Base-by-base conservation (phyloP, 2,329 filamentous ascomycete species). In the Aspergillus arachidicola region DNA sequence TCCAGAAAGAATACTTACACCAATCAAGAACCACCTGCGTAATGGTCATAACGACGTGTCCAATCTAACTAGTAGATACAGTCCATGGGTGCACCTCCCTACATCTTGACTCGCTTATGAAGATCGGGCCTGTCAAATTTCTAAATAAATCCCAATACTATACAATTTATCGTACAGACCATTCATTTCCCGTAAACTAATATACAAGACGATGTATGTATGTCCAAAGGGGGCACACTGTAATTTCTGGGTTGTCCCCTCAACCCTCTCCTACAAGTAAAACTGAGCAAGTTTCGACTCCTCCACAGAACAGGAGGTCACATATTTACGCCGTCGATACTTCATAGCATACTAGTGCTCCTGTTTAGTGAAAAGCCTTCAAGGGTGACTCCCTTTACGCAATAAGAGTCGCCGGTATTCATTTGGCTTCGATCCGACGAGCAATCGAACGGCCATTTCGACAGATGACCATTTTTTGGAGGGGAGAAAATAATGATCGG, bases 191-290 rank as follows among this genome's bases (percentile, higher is more conserved):
- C 28, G 28, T 51, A 51, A 51, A 36, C 28, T 46, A 36, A 58
- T 58, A 38, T 58, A 46, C 32, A 48, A 58, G 43, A 46, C 32
- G 55, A 50, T 58, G 43, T 46, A 46, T 46, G 43, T 26, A 46
- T 57, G 23, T 46, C 54, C 41, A 30, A 6, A 30, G 16, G 46
- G 26, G 46, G 46, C 46, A 28, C 26, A n/a, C 46, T n/a, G 26
- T 30, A 28, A 26, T 50, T 46, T 23, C 43, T 5, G 3, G 21
- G 6, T 14, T 48, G 21, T 48, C 45, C 12, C 21, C 23, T 48
- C 45, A 28, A 26, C 12, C 48, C n/a, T 19, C 19, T 51, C 16
- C 28, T 51, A 28, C 26, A 32, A n/a, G 28, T 32, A 19, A 32
- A 51, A 21, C 21, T 51, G 48, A 34, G 28, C 48, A n/a, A 12